Conservation (phyloP, 1,139 yeast species). For the Wickerhamomyces sp. region DNA sequence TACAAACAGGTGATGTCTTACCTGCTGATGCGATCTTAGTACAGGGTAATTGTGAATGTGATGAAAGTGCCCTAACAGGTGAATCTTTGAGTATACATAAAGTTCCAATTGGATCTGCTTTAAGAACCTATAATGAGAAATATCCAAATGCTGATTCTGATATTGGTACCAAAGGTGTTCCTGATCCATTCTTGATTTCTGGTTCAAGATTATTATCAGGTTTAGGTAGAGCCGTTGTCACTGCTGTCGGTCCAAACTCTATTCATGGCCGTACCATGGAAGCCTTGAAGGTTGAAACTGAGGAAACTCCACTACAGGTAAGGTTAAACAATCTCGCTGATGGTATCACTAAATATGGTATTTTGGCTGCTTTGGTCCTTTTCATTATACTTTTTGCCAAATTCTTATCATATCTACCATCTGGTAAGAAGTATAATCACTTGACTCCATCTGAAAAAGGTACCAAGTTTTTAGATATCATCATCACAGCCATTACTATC, state of each 20-base stretch:
- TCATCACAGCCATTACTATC: conserved; percentile 87
- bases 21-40: conserved; percentile 84
- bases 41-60: conserved; percentile 77
- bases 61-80: conserved; percentile 91
- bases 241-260: conserved; percentile 87
- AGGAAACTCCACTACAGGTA: conserved; percentile 84
- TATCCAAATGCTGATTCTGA: conserved; percentile 38
- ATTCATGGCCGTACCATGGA: conserved; percentile 89
- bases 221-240: conserved; percentile 77
- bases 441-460: conserved; percentile 72
- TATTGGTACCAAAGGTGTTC: conserved; percentile 40
- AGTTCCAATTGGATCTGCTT: conserved; percentile 47
- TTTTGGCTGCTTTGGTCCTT: conserved; percentile 73
- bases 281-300: conserved; percentile 68
- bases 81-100: conserved; percentile 82
- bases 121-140: conserved; percentile 26
- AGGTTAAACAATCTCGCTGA: conserved; percentile 81
- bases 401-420: conserved; percentile 63
- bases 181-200: conserved; percentile 82
- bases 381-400: conserved; percentile 77
- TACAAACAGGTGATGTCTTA: conserved; percentile 92
- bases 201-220: conserved; percentile 90
- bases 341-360: conserved; percentile 91
- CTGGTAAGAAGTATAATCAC: conserved; percentile 40
- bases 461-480: conserved; percentile 72